Conservation (phyloP, 805 yeast species). For the Tetrapisispora phaffii region DNA sequence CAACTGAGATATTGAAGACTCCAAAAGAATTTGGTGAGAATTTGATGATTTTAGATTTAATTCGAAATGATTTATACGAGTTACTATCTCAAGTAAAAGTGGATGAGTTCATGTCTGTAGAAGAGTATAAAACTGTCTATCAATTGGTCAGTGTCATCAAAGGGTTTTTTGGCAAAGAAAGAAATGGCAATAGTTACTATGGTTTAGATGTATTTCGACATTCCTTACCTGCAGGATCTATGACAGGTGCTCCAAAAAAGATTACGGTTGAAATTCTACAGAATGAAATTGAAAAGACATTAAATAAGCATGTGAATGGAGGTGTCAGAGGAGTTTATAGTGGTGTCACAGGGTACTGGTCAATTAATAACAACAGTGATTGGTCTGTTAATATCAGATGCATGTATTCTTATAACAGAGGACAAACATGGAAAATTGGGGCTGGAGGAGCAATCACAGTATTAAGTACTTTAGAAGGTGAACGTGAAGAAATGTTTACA, state of each 20-base stretch:
- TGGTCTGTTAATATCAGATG: constrained; percentile 95
- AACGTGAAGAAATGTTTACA: constrained; percentile 83
- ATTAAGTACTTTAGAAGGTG: constrained; percentile 70
- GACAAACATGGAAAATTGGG: constrained; percentile 68
- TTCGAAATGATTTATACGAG: constrained; percentile 79
- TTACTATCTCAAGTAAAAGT: constrained; percentile 59
- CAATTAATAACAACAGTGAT: constrained; percentile 74
- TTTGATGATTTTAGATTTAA: constrained; percentile 91
- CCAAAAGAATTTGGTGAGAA: constrained; percentile 95
- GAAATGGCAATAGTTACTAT: constrained; percentile 27
- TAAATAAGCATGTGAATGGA: constrained; percentile 26
- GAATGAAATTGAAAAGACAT: constrained; percentile 24
- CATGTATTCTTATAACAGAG: constrained; percentile 49
- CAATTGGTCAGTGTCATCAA: constrained; percentile 85
- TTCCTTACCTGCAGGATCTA: constrained; percentile 93
- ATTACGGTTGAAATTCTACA: constrained; percentile 80
- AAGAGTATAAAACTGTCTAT: constrained; percentile 83
- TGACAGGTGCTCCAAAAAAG: constrained; percentile 99
- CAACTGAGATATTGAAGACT: constrained; percentile 56
- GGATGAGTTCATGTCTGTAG: constrained; percentile 76
- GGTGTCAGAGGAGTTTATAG: constrained; percentile 70
- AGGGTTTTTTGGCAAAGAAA: constrained; percentile 35
- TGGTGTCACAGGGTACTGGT: constrained; percentile 95
- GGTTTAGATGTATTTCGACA: constrained; percentile 74
- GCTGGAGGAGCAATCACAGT: constrained; percentile 98